These are phyloP conservation scores for Podila epigama DNA, from an alignment of 192 early-diverging fungal genomes.

Conservation along the genomic window DNA sequence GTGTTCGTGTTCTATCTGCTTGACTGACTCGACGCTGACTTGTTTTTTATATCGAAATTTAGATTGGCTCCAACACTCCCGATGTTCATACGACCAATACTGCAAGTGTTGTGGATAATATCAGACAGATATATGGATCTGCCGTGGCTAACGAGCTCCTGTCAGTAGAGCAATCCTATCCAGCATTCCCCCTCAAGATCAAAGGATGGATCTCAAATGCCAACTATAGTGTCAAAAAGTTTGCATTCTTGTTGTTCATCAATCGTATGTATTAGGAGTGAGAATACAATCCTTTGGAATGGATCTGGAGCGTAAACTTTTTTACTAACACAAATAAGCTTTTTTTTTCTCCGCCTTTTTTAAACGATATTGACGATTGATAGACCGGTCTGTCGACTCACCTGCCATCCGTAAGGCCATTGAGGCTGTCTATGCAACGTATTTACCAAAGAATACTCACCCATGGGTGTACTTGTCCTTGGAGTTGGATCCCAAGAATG, in stretches of 20 bases:
- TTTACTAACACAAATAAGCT: no score
- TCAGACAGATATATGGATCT: slow-evolving; percentile 85
- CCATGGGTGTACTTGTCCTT: slow-evolving; percentile 93
- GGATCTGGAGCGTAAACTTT: no score
- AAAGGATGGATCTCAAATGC: slow-evolving; percentile 90
- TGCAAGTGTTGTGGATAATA: slow-evolving; percentile 74
- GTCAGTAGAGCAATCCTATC: slow-evolving; percentile 60
- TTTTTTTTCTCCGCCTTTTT: no score
- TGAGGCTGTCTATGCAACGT: slow-evolving; percentile 80
- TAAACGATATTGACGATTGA: no score
- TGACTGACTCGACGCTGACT: background rate
- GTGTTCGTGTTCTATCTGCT: no score
- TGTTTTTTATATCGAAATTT: background rate
- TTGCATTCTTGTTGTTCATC: slow-evolving; percentile 91
- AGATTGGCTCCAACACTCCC: slow-evolving; percentile 71
- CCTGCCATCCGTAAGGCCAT: slow-evolving; percentile 80
- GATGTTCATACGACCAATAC: slow-evolving; percentile 79
- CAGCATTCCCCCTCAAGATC: slow-evolving; percentile 63
- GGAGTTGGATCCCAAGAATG: slow-evolving; percentile 84
- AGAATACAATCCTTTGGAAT: no score
- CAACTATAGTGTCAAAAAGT: slow-evolving; percentile 87
- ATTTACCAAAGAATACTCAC: slow-evolving; percentile 86
- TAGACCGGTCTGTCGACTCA: slow-evolving; percentile 88
- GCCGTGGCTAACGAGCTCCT: slow-evolving; percentile 82
- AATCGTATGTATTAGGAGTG: slow-evolving; percentile 92